Evolutionary conservation across 768 basidiomycete species (phyloP).

Genomic region (Cubamyces sp.): DNA sequence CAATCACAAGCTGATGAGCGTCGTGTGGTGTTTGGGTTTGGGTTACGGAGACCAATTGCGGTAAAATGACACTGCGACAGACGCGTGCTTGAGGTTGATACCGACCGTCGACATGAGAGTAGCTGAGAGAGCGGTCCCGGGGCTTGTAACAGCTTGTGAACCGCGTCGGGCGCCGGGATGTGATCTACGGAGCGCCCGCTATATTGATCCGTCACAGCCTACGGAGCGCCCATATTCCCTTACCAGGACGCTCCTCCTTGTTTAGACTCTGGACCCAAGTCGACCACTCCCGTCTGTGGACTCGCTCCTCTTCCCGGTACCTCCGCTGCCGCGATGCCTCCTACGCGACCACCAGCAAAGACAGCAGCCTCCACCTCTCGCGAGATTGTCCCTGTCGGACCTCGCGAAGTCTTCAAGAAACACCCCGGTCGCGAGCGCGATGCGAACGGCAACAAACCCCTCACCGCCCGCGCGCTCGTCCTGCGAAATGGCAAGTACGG

Average conservation of each 20-base stretch:
- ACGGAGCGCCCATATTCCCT: background rate
- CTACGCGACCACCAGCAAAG: constrained; percentile 18
- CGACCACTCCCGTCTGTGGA: too few species aligned
- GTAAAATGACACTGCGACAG: background rate
- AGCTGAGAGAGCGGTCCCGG: too few species aligned
- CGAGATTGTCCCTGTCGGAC: constrained; percentile 60
- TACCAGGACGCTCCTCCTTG: too few species aligned
- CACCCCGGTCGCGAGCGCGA: constrained; percentile 45
- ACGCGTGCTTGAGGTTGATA: too few species aligned
- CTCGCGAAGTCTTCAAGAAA: constrained; percentile 48
- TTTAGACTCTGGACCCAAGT: too few species aligned
- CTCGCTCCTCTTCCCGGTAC: background rate
- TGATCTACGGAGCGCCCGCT: too few species aligned
- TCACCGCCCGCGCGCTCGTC: constrained; percentile 73
- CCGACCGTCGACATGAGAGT: too few species aligned
- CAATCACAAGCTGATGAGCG: constrained; percentile 4
- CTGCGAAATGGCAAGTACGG: constrained; percentile 79
- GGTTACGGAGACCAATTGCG: background rate
- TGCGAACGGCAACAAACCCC: constrained; percentile 56
- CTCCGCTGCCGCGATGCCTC: constrained; percentile 25
- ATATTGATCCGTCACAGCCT: too few species aligned
- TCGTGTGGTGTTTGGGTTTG: too few species aligned
- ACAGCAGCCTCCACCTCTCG: constrained; percentile 30
- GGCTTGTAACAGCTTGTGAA: too few species aligned
- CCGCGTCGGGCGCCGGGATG: too few species aligned